These are phyloP conservation scores for Fusarium verrucosum DNA, from an alignment of 2,329 filamentous ascomycete genomes.

Conservation along the genomic window DNA sequence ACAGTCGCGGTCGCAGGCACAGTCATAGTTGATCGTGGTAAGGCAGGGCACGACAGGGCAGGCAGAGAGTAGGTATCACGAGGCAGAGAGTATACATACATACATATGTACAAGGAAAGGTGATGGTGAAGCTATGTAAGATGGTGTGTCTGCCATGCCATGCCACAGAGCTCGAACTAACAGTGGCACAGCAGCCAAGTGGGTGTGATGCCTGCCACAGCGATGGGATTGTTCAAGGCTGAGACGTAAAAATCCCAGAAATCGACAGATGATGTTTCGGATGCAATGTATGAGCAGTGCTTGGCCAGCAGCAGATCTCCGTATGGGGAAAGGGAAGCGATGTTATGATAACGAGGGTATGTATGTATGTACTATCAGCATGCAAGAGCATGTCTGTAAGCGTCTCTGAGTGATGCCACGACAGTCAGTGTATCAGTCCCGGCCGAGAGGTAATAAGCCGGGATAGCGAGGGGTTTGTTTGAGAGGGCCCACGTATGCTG, in stretches of 20 bases:
- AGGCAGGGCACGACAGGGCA: conserved; percentile 21
- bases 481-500: conserved; percentile 11
- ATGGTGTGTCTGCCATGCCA: conserved; percentile 7
- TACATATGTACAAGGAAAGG: neutral
- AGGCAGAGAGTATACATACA: conserved; percentile 5
- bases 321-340: conserved; percentile 32
- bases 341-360: conserved; percentile 14
- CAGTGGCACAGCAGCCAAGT: conserved; percentile 25
- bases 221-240: conserved; percentile 17
- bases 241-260: conserved; percentile 25
- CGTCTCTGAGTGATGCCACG: conserved; percentile 23
- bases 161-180: conserved; percentile 1
- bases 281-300: neutral
- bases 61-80: conserved; percentile 11
- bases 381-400: conserved; percentile 26
- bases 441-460: conserved; percentile 21
- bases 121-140: conserved; percentile 5
- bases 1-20: neutral
- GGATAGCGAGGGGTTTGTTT: conserved; percentile 4
- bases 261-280: conserved; percentile 25
- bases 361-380: no score
- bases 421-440: conserved; percentile 12
- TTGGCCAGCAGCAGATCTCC: conserved; percentile 25
- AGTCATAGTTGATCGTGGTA: conserved; percentile 14
- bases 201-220: conserved; percentile 34